Percentiles rank a stretch among this genome's conserved stretches.
phyloP scores from a whole-genome alignment of 495 filamentous ascomycete genomes.

The Penicillium fimorum region DNA sequence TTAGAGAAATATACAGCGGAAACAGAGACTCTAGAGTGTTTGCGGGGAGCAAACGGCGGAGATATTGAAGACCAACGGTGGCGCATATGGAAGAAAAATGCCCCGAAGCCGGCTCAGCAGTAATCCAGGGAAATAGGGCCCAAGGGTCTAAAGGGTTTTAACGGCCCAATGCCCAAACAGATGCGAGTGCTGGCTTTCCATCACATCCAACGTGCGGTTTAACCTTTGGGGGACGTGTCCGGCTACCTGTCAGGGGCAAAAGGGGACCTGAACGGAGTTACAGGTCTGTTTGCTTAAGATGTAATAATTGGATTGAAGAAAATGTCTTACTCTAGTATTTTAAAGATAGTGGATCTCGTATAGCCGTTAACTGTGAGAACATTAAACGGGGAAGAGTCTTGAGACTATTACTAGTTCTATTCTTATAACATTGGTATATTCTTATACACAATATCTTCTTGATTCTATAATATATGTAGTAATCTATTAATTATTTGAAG shows the following conservation, averaged over 20 bases:
- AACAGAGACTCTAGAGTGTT: neutral
- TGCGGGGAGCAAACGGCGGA: neutral
- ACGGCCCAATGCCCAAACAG: neutral
- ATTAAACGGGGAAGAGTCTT: neutral
- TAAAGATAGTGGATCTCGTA: constrained; percentile 1
- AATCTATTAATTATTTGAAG: neutral
- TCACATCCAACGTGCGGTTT: constrained; percentile 5
- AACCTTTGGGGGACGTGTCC: constrained; percentile 9
- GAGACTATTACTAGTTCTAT: constrained; percentile 3
- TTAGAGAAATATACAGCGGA: neutral
- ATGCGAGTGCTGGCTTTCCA: constrained; percentile 1
- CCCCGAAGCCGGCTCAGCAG: neutral
- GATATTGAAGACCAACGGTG: neutral
- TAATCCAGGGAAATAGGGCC: neutral
- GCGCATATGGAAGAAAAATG: neutral
- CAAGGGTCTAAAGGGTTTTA: neutral
- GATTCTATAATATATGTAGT: neutral
- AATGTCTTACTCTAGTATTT: neutral
- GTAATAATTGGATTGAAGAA: too few relatives aligned
- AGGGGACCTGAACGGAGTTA: neutral
- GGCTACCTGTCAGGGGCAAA: constrained; percentile 10
- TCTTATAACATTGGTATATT: constrained; percentile 2
- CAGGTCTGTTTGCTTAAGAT: neutral
- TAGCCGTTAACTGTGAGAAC: neutral
- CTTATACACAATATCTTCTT: too few relatives aligned